Evolutionary conservation across 176 grass and related monocot species (phyloP), one percentile per base, ranked within the genome.

Genomic region (Guadua angustifolia): DNA sequence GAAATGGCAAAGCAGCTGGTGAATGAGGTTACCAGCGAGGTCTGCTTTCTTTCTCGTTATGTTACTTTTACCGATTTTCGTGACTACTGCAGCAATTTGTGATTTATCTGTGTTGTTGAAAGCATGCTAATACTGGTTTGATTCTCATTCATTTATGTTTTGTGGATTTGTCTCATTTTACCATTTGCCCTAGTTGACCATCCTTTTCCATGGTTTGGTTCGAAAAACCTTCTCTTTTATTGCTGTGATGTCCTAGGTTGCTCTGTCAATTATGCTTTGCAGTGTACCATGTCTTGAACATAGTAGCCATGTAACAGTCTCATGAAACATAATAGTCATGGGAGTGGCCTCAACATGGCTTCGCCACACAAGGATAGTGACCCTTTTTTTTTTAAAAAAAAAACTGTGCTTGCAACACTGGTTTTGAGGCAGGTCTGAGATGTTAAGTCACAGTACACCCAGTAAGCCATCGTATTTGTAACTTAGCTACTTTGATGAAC

Each of bases 11-110:
- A 99, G 77, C 97, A 96, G 78, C 76, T 99, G 74, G 81, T 99
- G 66, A 89, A 75, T 94, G 97, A 99, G 91, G 90, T 94, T 81
- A 90, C 89, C 50, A 99, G 93, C 73, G 97, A 95, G 97, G 97
- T 96, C 86, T 69, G 78, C 56, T 51, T 83, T 85, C 46, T 66
- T 36, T 77, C 67, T 74, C 58, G 17, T 35, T 71, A 33, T 90
- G 55, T 73, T 60, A 18, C 46, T 50, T 50, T 62, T 24, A 24
- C 8, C 76, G 62, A 39, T 67, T 80, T 38, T 65, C 22, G 25
- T 44, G 33, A 77, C 81, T 63, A 69, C 69, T 86, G 66, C 83
- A 44, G 10, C 4, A 14, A 39, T 26, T 74, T 88, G 39, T 82
- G 49, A 49, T 70, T 88, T 63, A 49, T 52, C 36, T 85, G 42